Conservation (phyloP, 495 filamentous ascomycete genomes). For the Achaetomiella virescens region DNA sequence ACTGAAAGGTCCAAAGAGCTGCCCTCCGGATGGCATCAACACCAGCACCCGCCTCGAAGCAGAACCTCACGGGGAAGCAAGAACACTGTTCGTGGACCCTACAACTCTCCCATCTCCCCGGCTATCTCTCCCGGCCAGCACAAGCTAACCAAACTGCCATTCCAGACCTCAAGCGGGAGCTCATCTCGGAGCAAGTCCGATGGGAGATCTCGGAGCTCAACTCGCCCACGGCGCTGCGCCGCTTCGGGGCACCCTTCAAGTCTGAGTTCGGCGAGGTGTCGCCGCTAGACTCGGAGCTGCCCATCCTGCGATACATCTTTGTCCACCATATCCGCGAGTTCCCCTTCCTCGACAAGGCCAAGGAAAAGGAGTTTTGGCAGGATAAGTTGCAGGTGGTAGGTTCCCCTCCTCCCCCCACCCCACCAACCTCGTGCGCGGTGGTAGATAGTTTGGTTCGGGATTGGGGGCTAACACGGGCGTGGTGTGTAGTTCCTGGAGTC, state of each 20-base stretch:
- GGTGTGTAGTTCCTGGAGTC: slow-evolving; percentile 78
- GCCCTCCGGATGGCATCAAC: slow-evolving; percentile 14
- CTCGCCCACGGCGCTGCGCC: slow-evolving; percentile 85
- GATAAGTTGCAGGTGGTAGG: slow-evolving; percentile 91
- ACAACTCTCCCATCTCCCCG: not conserved
- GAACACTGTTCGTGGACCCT: slow-evolving; percentile 72
- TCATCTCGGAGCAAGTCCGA: slow-evolving; percentile 81
- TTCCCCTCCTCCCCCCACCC: no score
- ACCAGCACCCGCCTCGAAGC: slow-evolving; percentile 18
- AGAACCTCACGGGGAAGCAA: slow-evolving; percentile 82
- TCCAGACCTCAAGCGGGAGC: slow-evolving; percentile 90
- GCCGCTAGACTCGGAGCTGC: slow-evolving; percentile 89
- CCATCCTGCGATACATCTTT: slow-evolving; percentile 93
- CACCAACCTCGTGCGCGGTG: not conserved
- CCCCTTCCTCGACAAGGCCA: slow-evolving; percentile 90
- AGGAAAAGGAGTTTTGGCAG: slow-evolving; percentile 99
- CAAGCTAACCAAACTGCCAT: not conserved
- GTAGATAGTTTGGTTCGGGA: not conserved
- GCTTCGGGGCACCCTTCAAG: slow-evolving; percentile 92
- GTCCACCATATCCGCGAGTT: slow-evolving; percentile 97
- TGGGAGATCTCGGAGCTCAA: slow-evolving; percentile 87
- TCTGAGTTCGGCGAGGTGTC: slow-evolving; percentile 88
- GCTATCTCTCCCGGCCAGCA: not conserved
- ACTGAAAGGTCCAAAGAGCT: slow-evolving; percentile 11
- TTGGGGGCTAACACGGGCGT: slow-evolving; percentile 2